Evolutionary conservation across 1,284 basidiomycete species (phyloP), one percentile per base, ranked within the genome.

Genomic region (Tetrapyrgos nigripes): DNA sequence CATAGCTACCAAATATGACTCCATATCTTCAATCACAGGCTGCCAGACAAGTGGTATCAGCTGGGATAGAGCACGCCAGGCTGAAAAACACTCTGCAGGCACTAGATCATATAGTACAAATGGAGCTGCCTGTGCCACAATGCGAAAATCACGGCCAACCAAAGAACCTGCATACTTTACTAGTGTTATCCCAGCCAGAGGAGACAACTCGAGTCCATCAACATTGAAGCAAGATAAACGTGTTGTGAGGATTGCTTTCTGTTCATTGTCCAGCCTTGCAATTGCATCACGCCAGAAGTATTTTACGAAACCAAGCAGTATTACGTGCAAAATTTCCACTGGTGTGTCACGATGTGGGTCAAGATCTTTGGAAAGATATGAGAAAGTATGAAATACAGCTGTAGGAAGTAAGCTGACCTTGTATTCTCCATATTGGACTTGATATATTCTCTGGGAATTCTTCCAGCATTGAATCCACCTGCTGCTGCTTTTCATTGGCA

Each of bases 31-130:
- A 46, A 79, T 79, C 2, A 59, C 45, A 0, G 75, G 74, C 52
- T 76, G 75, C 70, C 74, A 78, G 2, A 78, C 64, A 0, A 77
- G 57, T 1, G 74, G 70, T 2, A 75, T 60, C 1, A 78, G 62
- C 27, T 61, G 68, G 1, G 71, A 69, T 0, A 77, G 61, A 4
- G 70, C 51, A 3, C 65, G 33, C 76, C 77, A 79, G 2, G 72
- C 58, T 0, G 62, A 60, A 37, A 64, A 64, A 19, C 64, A 61
- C 0, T 66, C 54, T 2, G 28, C 13, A 2, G 65, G 29, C 1
- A 77, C 65, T n/a, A n/a, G n/a, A n/a, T n/a, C n/a, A n/a, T n/a
- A n/a, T n/a, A n/a, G n/a, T n/a, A n/a, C n/a, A n/a, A n/a, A n/a
- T n/a, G n/a, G n/a, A n/a, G n/a, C n/a, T n/a, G n/a, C n/a, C n/a